Conservation (phyloP, 2,329 filamentous ascomycete species). For the Sporothrix luriei region DNA sequence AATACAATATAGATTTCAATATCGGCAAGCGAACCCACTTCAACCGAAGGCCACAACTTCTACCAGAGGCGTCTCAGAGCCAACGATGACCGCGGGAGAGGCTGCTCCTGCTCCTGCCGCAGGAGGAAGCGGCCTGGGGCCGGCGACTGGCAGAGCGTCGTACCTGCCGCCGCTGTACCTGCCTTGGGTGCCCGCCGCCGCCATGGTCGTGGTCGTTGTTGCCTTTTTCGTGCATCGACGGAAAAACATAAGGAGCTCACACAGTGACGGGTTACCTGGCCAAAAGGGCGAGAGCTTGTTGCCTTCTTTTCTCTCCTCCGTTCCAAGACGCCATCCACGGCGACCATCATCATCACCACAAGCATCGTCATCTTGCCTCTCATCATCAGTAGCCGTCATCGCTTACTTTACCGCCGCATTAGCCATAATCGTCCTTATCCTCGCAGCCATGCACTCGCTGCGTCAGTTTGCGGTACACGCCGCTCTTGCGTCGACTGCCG, state of each 20-base stretch:
- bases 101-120: slow-evolving; percentile 10
- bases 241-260: background rate
- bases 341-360: background rate
- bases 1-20: slow-evolving; percentile 12
- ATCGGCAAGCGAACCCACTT: background rate
- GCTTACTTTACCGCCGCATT: background rate
- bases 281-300: background rate
- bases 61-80: background rate
- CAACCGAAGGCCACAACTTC: background rate
- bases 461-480: slow-evolving; percentile 19
- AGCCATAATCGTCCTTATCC: background rate
- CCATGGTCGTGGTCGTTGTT: background rate
- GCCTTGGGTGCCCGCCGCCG: slow-evolving; percentile 14
- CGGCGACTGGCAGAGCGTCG: background rate
- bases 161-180: slow-evolving; percentile 9
- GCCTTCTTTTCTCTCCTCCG: background rate
- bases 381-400: background rate
- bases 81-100: slow-evolving; percentile 17
- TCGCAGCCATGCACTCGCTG: background rate
- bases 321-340: background rate
- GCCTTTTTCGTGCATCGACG: slow-evolving; percentile 1
- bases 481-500: background rate
- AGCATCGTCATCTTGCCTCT: background rate
- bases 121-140: slow-evolving; percentile 4
- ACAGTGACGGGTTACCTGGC: no score